These are phyloP conservation scores for Rhytidhysteron rufulum DNA, from an alignment of 2,329 filamentous ascomycete genomes.

Conservation along the genomic window DNA sequence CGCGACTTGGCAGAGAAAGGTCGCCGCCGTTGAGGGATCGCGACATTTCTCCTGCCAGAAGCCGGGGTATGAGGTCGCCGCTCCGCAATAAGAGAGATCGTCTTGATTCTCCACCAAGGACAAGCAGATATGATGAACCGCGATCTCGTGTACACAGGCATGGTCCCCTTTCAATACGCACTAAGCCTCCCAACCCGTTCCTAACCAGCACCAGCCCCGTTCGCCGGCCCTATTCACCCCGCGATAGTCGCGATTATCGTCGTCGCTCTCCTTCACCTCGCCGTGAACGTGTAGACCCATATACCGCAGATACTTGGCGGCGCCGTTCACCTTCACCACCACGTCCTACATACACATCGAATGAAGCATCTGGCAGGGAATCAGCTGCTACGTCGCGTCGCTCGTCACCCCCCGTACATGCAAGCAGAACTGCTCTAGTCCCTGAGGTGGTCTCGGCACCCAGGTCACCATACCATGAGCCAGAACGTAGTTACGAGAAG, in stretches of 20 bases:
- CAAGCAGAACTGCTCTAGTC: constrained; percentile 47
- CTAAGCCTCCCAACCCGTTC: not conserved
- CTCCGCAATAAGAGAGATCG: constrained; percentile 38
- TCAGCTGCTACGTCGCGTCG: constrained; percentile 57
- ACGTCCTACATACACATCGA: constrained; percentile 36
- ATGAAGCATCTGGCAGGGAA: constrained; percentile 50
- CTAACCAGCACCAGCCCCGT: constrained; percentile 6
- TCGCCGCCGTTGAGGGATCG: constrained; percentile 43
- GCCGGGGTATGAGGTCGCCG: constrained; percentile 43
- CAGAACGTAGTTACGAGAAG: constrained; percentile 20
- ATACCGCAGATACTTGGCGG: constrained; percentile 49
- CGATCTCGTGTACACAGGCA: constrained; percentile 38
- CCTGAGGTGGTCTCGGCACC: constrained; percentile 27
- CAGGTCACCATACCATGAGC: constrained; percentile 32
- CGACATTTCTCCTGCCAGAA: constrained; percentile 45
- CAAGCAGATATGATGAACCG: constrained; percentile 44
- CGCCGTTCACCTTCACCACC: constrained; percentile 52
- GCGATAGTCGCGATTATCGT: constrained; percentile 45
- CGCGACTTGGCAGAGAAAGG: constrained; percentile 38
- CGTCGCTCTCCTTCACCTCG: constrained; percentile 54
- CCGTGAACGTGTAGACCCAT: constrained; percentile 46
- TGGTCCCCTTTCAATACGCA: not conserved
- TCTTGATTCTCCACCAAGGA: constrained; percentile 36
- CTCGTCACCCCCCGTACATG: constrained; percentile 57
- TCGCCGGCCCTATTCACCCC: constrained; percentile 41